Evolutionary conservation across 2,329 filamentous ascomycete genomes (phyloP).

Genomic region (Nemania sp.): DNA sequence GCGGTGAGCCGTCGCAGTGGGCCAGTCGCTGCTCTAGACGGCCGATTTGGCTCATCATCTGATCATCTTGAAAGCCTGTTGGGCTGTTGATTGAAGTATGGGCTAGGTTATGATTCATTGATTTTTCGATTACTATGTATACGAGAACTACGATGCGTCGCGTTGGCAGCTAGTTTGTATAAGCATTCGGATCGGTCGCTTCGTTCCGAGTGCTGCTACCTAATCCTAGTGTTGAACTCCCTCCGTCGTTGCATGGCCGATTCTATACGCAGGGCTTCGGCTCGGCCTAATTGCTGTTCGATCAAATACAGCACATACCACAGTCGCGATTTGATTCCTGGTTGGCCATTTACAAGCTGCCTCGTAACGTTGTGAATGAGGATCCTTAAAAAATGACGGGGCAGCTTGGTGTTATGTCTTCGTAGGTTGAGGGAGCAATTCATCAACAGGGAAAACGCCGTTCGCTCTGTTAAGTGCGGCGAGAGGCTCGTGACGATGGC

Average conservation of each 20-base stretch:
- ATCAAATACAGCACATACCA: constrained; percentile 43
- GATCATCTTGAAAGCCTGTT: constrained; percentile 1
- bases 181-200: neutral
- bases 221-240: constrained; percentile 18
- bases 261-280: constrained; percentile 32
- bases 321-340: constrained; percentile 42
- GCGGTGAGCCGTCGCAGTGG: constrained; percentile 28
- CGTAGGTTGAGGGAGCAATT: constrained; percentile 39
- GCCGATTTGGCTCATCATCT: constrained; percentile 13
- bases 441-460: constrained; percentile 38
- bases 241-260: constrained; percentile 29
- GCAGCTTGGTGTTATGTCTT: constrained; percentile 28
- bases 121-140: constrained; percentile 26
- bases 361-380: constrained; percentile 42
- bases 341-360: constrained; percentile 40
- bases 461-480: constrained; percentile 28
- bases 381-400: constrained; percentile 34
- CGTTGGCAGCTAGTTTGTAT: neutral
- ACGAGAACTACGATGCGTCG: constrained; percentile 9
- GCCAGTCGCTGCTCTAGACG: constrained; percentile 30
- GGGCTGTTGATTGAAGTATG: neutral
- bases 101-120: neutral
- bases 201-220: neutral
- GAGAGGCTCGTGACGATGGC: constrained; percentile 29
- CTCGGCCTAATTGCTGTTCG: constrained; percentile 30